phyloP scores from a whole-genome alignment of 495 filamentous ascomycete genomes.

The Daldinia childiae region DNA sequence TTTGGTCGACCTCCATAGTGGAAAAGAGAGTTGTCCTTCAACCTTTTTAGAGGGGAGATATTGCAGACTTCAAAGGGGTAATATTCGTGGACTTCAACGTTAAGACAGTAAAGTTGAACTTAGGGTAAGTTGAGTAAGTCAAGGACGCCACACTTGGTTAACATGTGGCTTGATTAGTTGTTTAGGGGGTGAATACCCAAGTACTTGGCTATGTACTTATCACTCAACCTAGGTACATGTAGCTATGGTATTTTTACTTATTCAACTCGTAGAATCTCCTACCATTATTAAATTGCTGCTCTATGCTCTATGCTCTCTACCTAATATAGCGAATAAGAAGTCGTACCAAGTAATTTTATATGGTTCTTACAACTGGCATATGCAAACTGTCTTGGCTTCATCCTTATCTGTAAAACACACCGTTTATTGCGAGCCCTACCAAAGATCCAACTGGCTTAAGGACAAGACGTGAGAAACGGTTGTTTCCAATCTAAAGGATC shows the following conservation, averaged over 20 bases:
- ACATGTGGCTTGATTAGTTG: background rate
- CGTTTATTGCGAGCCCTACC: conserved; percentile 31
- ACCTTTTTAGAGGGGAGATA: background rate
- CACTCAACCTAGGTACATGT: no score
- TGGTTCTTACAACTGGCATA: conserved; percentile 15
- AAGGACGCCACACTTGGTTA: background rate
- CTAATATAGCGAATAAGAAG: conserved; percentile 29
- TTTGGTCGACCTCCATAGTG: conserved; percentile 45
- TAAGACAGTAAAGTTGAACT: background rate
- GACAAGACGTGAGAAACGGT: background rate
- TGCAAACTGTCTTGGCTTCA: conserved; percentile 20
- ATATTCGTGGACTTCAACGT: background rate
- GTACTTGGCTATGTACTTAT: no score
- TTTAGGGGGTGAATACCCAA: background rate
- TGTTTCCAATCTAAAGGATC: conserved; percentile 20
- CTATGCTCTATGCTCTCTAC: no score
- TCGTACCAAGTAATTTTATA: background rate
- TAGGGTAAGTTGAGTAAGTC: background rate
- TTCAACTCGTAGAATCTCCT: conserved; percentile 6
- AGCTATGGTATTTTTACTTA: no score
- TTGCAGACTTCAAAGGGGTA: background rate
- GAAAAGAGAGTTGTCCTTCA: background rate
- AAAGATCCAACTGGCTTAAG: conserved; percentile 19
- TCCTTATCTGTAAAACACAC: conserved; percentile 31
- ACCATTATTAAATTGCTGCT: background rate